These are phyloP conservation scores for Xanthoconium separans DNA, from an alignment of 1,284 basidiomycete genomes.

Conservation along the genomic window DNA sequence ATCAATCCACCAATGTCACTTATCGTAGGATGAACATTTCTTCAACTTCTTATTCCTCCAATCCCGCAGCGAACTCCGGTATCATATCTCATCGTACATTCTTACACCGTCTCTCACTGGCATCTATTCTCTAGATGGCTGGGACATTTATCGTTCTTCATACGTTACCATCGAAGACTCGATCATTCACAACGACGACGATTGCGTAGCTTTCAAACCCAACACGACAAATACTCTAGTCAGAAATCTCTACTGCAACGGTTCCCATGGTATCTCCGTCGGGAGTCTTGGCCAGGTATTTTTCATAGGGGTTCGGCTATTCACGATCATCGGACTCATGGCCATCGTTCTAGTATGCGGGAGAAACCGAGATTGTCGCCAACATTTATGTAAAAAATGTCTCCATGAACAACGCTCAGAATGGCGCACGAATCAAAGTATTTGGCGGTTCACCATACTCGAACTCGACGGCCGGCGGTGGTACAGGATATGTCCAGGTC, in stretches of 20 bases:
- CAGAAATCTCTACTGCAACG: constrained; percentile 18
- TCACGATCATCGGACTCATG: not conserved
- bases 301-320: not conserved
- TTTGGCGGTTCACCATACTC: constrained; percentile 32
- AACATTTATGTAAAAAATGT: constrained; percentile 46
- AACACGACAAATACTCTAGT: constrained; percentile 16
- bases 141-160: constrained; percentile 48
- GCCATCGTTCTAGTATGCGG: constrained; percentile 37
- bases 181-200: constrained; percentile 42
- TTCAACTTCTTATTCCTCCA: constrained; percentile 25
- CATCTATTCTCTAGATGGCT: constrained; percentile 35
- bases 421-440: constrained; percentile 53
- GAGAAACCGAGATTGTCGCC: constrained; percentile 48
- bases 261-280: constrained; percentile 23
- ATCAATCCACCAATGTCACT: constrained; percentile 29
- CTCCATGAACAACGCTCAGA: constrained; percentile 47
- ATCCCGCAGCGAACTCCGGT: constrained; percentile 24
- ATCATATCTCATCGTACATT: not conserved
- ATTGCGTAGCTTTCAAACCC: constrained; percentile 40
- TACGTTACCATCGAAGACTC: constrained; percentile 39
- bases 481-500: constrained; percentile 35
- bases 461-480: constrained; percentile 32
- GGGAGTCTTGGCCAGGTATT: constrained; percentile 21
- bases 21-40: constrained; percentile 28
- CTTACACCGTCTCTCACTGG: not conserved